Evolutionary conservation across 2,329 filamentous ascomycete species (phyloP), one percentile per base, ranked within the genome.

Genomic region (Colletotrichum eleusines): DNA sequence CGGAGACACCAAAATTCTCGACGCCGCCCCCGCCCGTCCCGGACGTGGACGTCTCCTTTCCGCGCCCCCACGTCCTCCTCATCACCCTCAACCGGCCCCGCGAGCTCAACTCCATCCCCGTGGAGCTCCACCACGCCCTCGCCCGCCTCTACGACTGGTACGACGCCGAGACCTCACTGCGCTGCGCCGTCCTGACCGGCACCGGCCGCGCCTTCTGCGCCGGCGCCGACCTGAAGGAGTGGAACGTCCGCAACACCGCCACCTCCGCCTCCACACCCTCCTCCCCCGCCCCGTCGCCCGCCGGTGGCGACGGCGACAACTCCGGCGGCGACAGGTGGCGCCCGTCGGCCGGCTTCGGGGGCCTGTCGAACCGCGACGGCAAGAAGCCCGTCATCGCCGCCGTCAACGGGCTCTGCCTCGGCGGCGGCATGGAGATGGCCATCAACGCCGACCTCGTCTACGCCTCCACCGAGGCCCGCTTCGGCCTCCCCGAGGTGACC

Each of bases 381-480:
- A 89, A 89, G 80, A 95, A 95, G 76, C 93, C 93, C 7, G 85
- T 95, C 66, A 87, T 95, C 35, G 91, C 90, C 1, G 93, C 92
- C 1, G 91, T 95, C 26, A 93, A 94, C 76, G 93, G 93, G 8
- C 83, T 92, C 23, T 92, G 91, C 69, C 85, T 93, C 55, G 93
- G 93, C 44, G 93, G 92, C 63, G 93, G 92, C 1, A 90, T 92
- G 80, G 93, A 95, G 83, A 93, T 94, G 82, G 86, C 89, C 16
- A 83, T 92, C 59, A 94, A 94, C 80, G 88, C 87, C 73, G 93
- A 96, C 82, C 81, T 95, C 67, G 86, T 94, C 3, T 79, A 95
- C 40, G 91, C 92, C 4, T 82, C 85, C 2, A 77, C 81, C 3
- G 74, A 78, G 16, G 91, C 92, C 0, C 82, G 80, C 33, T 94